These are phyloP conservation scores for Zygosaccharomyces pseudorouxii DNA, from an alignment of 805 yeast genomes.

Conservation along the genomic window DNA sequence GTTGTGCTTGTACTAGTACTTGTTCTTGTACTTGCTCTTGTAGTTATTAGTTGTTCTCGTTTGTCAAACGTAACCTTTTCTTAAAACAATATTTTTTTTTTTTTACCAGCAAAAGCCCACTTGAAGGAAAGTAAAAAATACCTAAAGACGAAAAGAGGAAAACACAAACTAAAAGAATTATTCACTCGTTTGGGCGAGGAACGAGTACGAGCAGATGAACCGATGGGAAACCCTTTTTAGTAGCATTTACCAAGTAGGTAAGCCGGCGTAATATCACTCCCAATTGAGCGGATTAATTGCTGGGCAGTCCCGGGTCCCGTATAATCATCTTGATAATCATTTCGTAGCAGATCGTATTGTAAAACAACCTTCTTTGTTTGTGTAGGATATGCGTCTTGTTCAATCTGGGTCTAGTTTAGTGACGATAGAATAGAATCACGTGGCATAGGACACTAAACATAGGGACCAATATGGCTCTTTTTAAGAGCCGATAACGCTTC, in stretches of 20 bases:
- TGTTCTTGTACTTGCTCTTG: not conserved
- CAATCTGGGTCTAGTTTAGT: not conserved
- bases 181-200: constrained; percentile 2
- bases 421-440: too few relatives aligned
- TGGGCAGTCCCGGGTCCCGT: too few relatives aligned
- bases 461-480: too few relatives aligned
- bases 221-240: not conserved
- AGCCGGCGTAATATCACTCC: too few relatives aligned
- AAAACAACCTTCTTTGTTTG: not conserved
- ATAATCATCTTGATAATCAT: too few relatives aligned
- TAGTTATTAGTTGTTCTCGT: not conserved
- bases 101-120: constrained; percentile 1
- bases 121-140: not conserved
- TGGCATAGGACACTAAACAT: too few relatives aligned
- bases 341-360: too few relatives aligned
- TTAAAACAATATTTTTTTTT: not conserved
- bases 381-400: not conserved
- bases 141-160: constrained; percentile 8
- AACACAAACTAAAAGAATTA: constrained; percentile 4
- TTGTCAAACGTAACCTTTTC: not conserved
- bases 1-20: not conserved
- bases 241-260: too few relatives aligned
- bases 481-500: not conserved
- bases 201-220: not conserved
- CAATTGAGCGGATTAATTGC: too few relatives aligned